Evolutionary conservation across 129 eudicot species (phyloP).

Genomic region (Flaveria robusta): DNA sequence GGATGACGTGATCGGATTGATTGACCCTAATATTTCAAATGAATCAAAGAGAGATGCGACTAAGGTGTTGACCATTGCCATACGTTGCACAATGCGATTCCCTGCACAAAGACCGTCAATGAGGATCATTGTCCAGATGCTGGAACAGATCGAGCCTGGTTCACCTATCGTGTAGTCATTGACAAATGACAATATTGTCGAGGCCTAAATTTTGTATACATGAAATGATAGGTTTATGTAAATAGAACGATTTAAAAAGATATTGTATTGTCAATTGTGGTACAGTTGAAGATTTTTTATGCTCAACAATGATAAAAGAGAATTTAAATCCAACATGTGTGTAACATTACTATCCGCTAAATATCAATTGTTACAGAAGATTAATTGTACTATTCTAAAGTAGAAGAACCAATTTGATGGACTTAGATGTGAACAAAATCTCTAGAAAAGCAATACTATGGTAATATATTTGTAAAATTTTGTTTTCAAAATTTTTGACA

Average conservation of each 20-base stretch:
- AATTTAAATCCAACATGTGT: background rate
- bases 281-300: no score
- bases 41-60: constrained; percentile 37
- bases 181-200: background rate
- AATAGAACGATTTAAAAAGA: background rate
- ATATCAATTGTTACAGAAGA: background rate
- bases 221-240: background rate
- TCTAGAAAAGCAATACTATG: no score
- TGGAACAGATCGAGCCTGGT: constrained; percentile 50
- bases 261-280: background rate
- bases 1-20: constrained; percentile 27
- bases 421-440: no score
- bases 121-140: constrained; percentile 69
- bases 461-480: no score
- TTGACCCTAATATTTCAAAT: constrained; percentile 46
- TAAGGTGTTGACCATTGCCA: constrained; percentile 53
- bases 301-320: background rate
- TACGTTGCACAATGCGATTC: constrained; percentile 55
- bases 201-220: constrained; percentile 16
- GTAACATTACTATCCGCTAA: background rate
- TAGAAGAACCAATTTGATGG: no score
- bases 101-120: constrained; percentile 67
- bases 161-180: constrained; percentile 24
- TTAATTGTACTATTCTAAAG: background rate
- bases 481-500: no score